phyloP scores from a whole-genome alignment of 202 grass and related monocot genomes.

The Tripidium arundinaceum region DNA sequence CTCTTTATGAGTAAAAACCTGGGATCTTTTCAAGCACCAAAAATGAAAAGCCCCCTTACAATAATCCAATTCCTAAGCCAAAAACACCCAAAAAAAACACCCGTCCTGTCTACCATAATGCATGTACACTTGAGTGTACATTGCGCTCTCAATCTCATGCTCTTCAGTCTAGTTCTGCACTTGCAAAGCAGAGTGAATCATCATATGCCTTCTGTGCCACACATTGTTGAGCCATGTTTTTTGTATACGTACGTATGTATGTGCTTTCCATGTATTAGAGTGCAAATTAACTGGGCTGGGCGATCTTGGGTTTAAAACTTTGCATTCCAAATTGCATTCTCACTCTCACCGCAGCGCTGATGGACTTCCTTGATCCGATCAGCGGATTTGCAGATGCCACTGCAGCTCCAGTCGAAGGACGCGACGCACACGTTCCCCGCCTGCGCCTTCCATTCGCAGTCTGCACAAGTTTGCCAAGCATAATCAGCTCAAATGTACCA shows the following conservation, averaged over 20 bases:
- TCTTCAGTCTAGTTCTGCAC: slow-evolving; percentile 21
- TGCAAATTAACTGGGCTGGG: not conserved
- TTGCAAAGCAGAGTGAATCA: slow-evolving; percentile 6
- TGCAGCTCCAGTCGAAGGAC: slow-evolving; percentile 82
- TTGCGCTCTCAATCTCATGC: not conserved
- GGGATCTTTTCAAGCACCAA: slow-evolving; percentile 54
- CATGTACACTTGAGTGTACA: slow-evolving; percentile 25
- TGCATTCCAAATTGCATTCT: slow-evolving; percentile 54
- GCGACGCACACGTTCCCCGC: slow-evolving; percentile 65
- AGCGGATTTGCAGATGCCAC: slow-evolving; percentile 85
- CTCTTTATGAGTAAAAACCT: slow-evolving; percentile 24
- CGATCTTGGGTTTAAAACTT: slow-evolving; percentile 31
- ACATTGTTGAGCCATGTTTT: slow-evolving; percentile 28
- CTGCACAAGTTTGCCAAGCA: slow-evolving; percentile 20
- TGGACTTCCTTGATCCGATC: slow-evolving; percentile 80
- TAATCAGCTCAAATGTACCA: not conserved
- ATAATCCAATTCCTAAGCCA: slow-evolving; percentile 26
- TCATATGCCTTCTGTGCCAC: not conserved
- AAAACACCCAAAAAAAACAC: slow-evolving; percentile 10
- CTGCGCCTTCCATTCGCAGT: slow-evolving; percentile 83
- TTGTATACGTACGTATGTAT: slow-evolving; percentile 3
- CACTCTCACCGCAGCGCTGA: slow-evolving; percentile 58
- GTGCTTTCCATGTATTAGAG: not conserved
- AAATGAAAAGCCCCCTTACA: slow-evolving; percentile 50
- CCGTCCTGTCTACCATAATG: slow-evolving; percentile 2